phyloP scores from a whole-genome alignment of 305 asterid species.

The Fraxinus ornus region DNA sequence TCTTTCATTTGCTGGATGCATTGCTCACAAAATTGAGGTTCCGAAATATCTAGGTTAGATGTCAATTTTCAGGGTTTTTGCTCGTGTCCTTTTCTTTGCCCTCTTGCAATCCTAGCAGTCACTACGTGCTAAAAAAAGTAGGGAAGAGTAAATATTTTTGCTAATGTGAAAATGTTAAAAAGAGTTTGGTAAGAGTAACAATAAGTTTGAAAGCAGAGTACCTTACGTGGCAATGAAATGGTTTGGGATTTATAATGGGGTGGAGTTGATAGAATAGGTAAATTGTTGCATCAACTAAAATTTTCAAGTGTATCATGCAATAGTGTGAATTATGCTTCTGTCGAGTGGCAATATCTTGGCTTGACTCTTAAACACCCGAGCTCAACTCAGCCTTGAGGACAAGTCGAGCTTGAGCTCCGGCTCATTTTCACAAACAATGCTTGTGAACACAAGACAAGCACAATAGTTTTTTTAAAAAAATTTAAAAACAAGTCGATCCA shows the following conservation, averaged over 20 bases:
- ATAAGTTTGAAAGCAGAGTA: neutral
- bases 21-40: neutral
- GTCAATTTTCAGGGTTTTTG: neutral
- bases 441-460: neutral
- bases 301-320: neutral
- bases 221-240: neutral
- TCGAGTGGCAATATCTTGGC: neutral
- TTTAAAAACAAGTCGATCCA: neutral
- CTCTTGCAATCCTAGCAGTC: neutral
- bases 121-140: neutral
- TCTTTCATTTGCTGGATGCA: neutral
- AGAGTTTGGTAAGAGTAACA: neutral
- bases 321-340: neutral
- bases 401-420: neutral
- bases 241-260: neutral
- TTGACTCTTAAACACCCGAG: neutral
- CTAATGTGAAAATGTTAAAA: neutral
- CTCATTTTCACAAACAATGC: neutral
- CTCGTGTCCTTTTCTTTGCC: neutral
- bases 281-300: neutral
- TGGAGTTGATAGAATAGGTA: neutral
- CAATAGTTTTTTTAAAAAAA: too few relatives aligned
- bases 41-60: neutral
- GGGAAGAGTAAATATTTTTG: neutral
- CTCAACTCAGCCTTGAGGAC: neutral